Evolutionary conservation across 1,284 basidiomycete genomes (phyloP), one percentile per base, ranked within the genome.

Genomic region (Anthracocystis panici-leucophaei): DNA sequence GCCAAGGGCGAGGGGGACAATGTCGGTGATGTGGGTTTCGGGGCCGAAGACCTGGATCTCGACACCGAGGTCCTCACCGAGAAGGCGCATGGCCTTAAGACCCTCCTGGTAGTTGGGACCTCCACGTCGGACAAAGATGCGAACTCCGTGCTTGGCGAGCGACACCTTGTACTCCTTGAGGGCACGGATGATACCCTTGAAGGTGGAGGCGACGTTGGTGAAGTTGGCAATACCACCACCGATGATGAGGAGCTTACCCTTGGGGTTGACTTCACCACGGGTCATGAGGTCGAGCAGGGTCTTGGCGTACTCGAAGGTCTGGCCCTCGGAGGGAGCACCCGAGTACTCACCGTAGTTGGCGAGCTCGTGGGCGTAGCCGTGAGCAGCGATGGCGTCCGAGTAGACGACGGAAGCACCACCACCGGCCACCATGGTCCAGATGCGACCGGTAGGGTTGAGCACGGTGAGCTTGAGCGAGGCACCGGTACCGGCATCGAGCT

Each of bases 151-250:
- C 63, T 80, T 77, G 61, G 77, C 71, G 23, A 84, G 75, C 25
- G 74, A 49, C 8, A 66, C 50, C 89, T 95, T 94, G 90, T 91
- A 95, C 87, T 95, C 92, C 89, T 97, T 93, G 82, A 99, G 89
- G 21, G 96, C 96, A 69, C 91, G 93, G 86, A 99, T 98, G 89
- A 98, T 99, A 79, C 96, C 96, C 90, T 98, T 98, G 92, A 99
- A 99, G 75, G 96, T 99, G 18, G 96, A 92, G 44, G 96, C 96
- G 80, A 99, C 95, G 86, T 99, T 98, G 86, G 95, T 98, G 88
- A 99, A 99, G 91, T 99, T 99, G 88, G 96, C 96, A 79, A 98
- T 97, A 88, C 96, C 96, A 88, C 97, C 97, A 87, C 96, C 97
- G 78, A 99, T 97, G 90, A 99, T 97, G 87, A 99, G 92, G 85